Evolutionary conservation across 306 rosid genomes (phyloP).

Genomic region (Pueraria montana): DNA sequence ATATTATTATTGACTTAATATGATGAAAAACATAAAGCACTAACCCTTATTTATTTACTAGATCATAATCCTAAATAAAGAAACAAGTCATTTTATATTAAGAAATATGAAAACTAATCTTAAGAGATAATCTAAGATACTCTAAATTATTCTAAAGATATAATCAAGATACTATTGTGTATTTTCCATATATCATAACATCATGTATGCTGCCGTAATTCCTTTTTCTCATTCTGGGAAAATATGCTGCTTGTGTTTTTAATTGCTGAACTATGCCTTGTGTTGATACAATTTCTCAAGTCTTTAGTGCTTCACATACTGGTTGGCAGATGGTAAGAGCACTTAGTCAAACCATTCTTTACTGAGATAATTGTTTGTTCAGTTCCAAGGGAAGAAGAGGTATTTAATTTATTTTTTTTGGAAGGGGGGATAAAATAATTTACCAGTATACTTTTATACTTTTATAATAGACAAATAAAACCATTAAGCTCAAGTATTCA

Average conservation of each 20-base stretch:
- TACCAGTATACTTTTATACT: background rate
- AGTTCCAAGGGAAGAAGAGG: background rate
- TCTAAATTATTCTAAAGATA: constrained; percentile 8
- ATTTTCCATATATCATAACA: background rate
- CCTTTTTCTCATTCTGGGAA: background rate
- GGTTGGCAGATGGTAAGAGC: constrained; percentile 14
- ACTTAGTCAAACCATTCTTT: constrained; percentile 34
- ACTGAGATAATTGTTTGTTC: background rate
- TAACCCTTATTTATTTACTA: background rate
- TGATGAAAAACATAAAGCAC: background rate
- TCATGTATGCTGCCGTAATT: background rate
- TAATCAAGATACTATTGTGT: background rate
- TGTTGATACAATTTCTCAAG: background rate
- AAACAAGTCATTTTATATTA: background rate
- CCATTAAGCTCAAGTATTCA: background rate
- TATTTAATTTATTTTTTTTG: background rate
- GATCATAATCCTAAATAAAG: background rate
- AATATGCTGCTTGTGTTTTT: background rate
- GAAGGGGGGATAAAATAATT: background rate
- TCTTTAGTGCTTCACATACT: constrained; percentile 16
- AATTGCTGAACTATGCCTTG: constrained; percentile 28
- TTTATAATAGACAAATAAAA: background rate
- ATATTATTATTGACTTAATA: background rate
- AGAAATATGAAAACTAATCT: background rate
- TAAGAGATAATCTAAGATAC: background rate